Conservation (phyloP, 768 basidiomycete genomes). For the Mycena galopus region DNA sequence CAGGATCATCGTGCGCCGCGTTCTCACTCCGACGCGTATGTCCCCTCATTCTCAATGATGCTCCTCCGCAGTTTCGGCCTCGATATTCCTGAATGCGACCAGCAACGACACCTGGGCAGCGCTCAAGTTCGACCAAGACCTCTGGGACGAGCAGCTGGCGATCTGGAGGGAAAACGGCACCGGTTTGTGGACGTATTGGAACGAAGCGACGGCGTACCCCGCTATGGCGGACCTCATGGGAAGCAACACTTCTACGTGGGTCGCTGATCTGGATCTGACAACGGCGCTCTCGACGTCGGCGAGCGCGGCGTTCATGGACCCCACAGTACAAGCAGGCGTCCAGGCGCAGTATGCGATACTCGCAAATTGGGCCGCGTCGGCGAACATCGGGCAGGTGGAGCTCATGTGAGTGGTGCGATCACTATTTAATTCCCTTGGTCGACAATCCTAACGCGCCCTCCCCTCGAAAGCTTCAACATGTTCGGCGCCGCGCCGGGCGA, state of each 20-base stretch:
- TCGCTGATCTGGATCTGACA: not conserved
- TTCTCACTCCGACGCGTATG: not conserved
- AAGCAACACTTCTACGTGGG: constrained; percentile 19
- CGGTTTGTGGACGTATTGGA: constrained; percentile 38
- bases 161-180: constrained; percentile 34
- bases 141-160: constrained; percentile 34
- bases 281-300: constrained; percentile 29
- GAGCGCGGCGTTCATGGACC: constrained; percentile 24
- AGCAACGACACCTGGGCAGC: constrained; percentile 34
- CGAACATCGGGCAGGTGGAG: constrained; percentile 33
- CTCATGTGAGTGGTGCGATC: constrained; percentile 22
- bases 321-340: constrained; percentile 32
- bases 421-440: not conserved
- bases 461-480: constrained; percentile 31
- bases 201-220: constrained; percentile 37
- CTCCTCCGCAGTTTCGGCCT: constrained; percentile 10
- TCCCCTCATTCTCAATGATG: not conserved
- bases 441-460: not conserved
- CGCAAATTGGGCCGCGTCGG: constrained; percentile 14
- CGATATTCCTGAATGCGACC: constrained; percentile 29
- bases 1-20: constrained; percentile 33
- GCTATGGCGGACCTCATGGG: constrained; percentile 30
- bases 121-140: constrained; percentile 24
- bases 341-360: constrained; percentile 33
- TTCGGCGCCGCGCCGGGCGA: constrained; percentile 19